These are phyloP conservation scores for Schrenkiella parvula DNA, from an alignment of 345 rosid species.

Conservation along the genomic window DNA sequence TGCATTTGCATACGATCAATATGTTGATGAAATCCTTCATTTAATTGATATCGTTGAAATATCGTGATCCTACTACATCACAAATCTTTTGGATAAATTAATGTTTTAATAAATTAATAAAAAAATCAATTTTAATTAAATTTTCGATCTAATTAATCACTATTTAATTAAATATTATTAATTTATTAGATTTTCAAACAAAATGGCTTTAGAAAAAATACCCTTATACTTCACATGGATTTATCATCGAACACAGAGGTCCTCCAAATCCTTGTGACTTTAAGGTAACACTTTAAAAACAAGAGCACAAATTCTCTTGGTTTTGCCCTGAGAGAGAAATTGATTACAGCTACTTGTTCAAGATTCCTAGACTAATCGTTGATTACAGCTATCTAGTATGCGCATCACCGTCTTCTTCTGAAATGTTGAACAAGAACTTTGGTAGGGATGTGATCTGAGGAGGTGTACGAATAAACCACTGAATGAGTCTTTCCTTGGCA, in stretches of 20 bases:
- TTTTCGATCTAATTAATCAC: too few species aligned
- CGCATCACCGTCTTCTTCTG: constrained; percentile 63
- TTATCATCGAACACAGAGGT: constrained; percentile 22
- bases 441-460: constrained; percentile 87
- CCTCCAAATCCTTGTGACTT: constrained; percentile 11
- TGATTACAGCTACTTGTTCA: constrained; percentile 31
- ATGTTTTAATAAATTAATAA: too few species aligned
- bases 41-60: too few species aligned
- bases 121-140: too few species aligned
- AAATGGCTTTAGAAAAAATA: constrained; percentile 1
- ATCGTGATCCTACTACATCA: too few species aligned
- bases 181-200: too few species aligned
- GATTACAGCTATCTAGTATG: constrained; percentile 35
- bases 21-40: too few species aligned
- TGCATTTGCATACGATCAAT: too few species aligned
- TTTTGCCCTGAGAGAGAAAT: background rate
- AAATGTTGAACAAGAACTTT: constrained; percentile 78
- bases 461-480: constrained; percentile 70
- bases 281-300: background rate
- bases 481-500: constrained; percentile 89
- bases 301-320: constrained; percentile 8
- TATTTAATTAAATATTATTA: too few species aligned
- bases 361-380: background rate
- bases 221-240: constrained; percentile 13
- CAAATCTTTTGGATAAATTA: too few species aligned